phyloP scores from a whole-genome alignment of 2,329 filamentous ascomycete genomes.

The Neonectria faginata region DNA sequence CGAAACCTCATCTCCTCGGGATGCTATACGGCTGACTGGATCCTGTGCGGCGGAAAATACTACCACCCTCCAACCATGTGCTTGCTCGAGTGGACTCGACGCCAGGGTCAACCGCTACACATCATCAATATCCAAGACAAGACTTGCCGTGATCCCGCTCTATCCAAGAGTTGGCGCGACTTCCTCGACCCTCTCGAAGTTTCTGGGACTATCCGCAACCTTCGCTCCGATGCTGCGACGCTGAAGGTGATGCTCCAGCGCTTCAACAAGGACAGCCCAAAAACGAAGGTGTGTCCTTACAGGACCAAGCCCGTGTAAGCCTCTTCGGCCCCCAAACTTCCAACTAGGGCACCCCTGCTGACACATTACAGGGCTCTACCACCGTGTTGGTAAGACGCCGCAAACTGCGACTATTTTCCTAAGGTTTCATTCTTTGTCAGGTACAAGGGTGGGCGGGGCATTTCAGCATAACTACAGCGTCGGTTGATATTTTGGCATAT shows the following conservation, averaged over 20 bases:
- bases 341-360: slow-evolving; percentile 38
- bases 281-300: slow-evolving; percentile 41
- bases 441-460: slow-evolving; percentile 16
- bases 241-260: slow-evolving; percentile 41
- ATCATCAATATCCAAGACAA: slow-evolving; percentile 41
- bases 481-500: slow-evolving; percentile 30
- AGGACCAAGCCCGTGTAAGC: slow-evolving; percentile 44
- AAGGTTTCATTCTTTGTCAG: slow-evolving; percentile 29
- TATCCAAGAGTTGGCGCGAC: slow-evolving; percentile 27
- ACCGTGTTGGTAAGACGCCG: slow-evolving; percentile 35
- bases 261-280: slow-evolving; percentile 41
- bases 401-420: slow-evolving; percentile 23
- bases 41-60: slow-evolving; percentile 49
- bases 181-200: slow-evolving; percentile 13
- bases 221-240: slow-evolving; percentile 36
- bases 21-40: slow-evolving; percentile 70
- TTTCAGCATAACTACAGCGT: slow-evolving; percentile 17
- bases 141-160: slow-evolving; percentile 29
- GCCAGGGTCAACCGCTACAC: slow-evolving; percentile 34
- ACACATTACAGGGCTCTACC: slow-evolving; percentile 40
- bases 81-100: slow-evolving; percentile 47
- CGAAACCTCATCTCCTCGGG: slow-evolving; percentile 71
- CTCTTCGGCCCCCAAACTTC: slow-evolving; percentile 29
- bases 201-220: slow-evolving; percentile 16
- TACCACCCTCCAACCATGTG: slow-evolving; percentile 54